These are phyloP conservation scores for Cystobasidiopsis lactophilus DNA, from an alignment of 768 basidiomycete genomes.

Conservation along the genomic window DNA sequence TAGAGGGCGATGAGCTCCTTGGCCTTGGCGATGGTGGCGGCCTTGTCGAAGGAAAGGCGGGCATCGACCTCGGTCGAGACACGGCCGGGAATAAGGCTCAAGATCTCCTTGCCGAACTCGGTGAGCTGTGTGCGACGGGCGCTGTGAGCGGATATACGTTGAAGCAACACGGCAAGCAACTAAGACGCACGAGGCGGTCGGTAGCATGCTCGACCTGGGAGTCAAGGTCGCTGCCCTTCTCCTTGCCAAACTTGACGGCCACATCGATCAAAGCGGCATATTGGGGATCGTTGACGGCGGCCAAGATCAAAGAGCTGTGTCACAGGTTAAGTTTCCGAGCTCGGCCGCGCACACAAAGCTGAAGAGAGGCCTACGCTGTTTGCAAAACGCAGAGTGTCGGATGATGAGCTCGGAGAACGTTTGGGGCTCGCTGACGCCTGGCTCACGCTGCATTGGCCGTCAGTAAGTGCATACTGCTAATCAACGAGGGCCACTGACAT, in stretches of 20 bases:
- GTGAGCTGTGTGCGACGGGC: slow-evolving; percentile 64
- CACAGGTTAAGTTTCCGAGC: no score
- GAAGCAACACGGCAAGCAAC: neutral
- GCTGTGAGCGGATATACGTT: neutral
- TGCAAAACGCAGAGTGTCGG: no score
- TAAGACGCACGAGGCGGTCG: slow-evolving; percentile 56
- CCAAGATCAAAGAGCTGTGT: slow-evolving; percentile 66
- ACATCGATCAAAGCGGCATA: slow-evolving; percentile 59
- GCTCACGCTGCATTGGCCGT: no score
- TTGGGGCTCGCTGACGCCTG: no score
- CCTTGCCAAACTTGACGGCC: slow-evolving; percentile 52
- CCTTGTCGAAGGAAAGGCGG: slow-evolving; percentile 86
- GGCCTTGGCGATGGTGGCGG: slow-evolving; percentile 66
- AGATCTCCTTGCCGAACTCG: slow-evolving; percentile 90
- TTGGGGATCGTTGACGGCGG: slow-evolving; percentile 70
- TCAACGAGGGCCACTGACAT: no score
- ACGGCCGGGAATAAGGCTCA: slow-evolving; percentile 85
- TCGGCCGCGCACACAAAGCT: no score
- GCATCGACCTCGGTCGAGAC: slow-evolving; percentile 99
- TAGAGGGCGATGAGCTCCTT: slow-evolving; percentile 68
- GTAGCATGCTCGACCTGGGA: slow-evolving; percentile 52
- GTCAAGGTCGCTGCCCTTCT: slow-evolving; percentile 51
- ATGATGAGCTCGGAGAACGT: no score
- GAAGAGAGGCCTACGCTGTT: no score
- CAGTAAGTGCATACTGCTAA: no score